These are phyloP conservation scores for Leishmania turanica DNA, from an alignment of 208 protist genomes.

Conservation along the genomic window DNA sequence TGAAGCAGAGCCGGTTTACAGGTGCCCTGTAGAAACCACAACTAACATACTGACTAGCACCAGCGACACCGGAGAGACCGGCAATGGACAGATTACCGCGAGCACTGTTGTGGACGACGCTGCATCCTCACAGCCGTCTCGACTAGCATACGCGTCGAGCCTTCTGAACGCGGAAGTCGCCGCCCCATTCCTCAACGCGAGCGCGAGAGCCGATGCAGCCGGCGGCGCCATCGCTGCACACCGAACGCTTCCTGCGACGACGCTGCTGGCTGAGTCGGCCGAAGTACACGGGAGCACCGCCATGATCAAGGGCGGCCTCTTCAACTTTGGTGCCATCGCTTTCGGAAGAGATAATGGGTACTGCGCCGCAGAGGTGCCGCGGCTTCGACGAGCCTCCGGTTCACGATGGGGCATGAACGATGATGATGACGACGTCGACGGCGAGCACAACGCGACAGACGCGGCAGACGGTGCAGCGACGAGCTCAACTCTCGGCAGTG, in stretches of 20 bases:
- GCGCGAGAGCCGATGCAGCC: not conserved
- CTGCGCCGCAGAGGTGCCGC: not conserved
- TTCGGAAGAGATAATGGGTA: slow-evolving; percentile 18
- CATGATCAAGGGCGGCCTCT: slow-evolving; percentile 1
- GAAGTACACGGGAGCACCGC: not conserved
- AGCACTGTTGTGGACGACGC: not conserved
- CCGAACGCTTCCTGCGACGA: not conserved
- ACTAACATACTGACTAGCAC: not conserved
- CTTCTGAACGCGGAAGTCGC: not conserved
- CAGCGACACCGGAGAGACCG: not conserved
- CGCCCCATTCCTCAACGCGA: not conserved
- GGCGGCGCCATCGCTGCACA: not conserved
- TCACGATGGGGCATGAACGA: not conserved
- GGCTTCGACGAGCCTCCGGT: not conserved
- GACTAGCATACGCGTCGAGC: not conserved
- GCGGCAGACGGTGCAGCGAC: not conserved
- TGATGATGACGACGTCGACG: not conserved
- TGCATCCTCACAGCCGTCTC: not conserved
- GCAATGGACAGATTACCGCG: not conserved
- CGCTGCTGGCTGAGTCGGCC: not conserved
- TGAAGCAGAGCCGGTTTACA: not conserved
- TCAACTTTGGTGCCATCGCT: slow-evolving; percentile 10
- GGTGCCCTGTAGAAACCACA: not conserved
- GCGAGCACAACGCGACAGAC: not conserved
- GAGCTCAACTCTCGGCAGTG: not conserved